Base-by-base conservation (phyloP, 148 eudicot genomes). In the Simmondsia chinensis region DNA sequence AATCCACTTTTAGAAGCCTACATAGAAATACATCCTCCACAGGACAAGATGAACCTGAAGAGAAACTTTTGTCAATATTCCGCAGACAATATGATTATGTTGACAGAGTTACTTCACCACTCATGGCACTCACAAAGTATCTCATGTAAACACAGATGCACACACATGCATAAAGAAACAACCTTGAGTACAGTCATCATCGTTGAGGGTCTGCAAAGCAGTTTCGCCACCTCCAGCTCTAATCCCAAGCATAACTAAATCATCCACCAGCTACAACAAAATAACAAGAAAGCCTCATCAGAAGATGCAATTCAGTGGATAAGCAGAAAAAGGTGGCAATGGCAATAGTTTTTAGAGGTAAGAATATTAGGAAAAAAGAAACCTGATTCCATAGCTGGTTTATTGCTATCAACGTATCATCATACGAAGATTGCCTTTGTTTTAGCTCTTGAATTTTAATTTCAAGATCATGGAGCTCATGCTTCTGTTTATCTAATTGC, bases 341-440 rank as follows among this genome's bases (percentile, higher is more conserved):
- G 35, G 15, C 38, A 46, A 37, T 32, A 25, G 28, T 21, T 18
- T 26, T 24, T 3, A 6, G 10, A 22, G 31, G 35, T 21, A 22
- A 60, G 11, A 24, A 17, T 4, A 22, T 25, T 14, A 15, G 45
- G 41, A 5, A 34, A 49, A 15, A 43, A n/a, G n/a, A n/a, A 60
- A 86, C 99, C 89, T 86, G 79, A 66, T 71, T 73, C 99, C 99
- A 93, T 11, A 76, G 68, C 39, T 59, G 74, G 59, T 82, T 82
- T 56, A 79, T 70, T 49, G 64, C 47, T 20, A 80, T 77, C 69
- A 93, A 57, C 25, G 37, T 54, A 39, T 63, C 70, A 54, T 93
- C 96, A 63, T 75, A 82, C 52, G 83, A 80, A 46, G 77, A 66
- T 59, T 93, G 99, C 35, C 74, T 73, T 43, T 72, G 83, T 64